phyloP scores from a whole-genome alignment of 225 moss, liverwort and hornwort species.

The Thuidium tamariscinum region DNA sequence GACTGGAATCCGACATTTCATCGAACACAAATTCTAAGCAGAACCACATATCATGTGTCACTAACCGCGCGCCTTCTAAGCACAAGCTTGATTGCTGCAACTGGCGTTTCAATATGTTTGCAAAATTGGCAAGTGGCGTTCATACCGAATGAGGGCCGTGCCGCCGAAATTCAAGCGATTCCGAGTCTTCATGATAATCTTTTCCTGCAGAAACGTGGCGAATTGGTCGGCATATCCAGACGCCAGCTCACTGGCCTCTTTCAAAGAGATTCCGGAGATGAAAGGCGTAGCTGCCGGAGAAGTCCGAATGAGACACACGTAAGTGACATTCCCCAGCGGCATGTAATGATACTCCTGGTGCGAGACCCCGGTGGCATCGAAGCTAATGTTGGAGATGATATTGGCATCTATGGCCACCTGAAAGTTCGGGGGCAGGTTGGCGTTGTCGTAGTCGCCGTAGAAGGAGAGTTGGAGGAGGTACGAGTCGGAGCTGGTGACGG shows the following conservation, averaged over 20 bases:
- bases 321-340: neutral
- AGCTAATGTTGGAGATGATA: neutral
- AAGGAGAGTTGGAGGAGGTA: neutral
- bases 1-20: neutral
- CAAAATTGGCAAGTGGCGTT: neutral
- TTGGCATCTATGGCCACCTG: slow-evolving; percentile 4
- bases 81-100: neutral
- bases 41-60: too few relatives aligned
- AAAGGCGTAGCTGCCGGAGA: neutral
- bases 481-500: neutral
- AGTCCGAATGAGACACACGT: neutral
- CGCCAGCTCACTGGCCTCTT: neutral
- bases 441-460: slow-evolving; percentile 7
- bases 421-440: neutral
- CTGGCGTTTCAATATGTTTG: neutral
- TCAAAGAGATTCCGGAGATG: slow-evolving; percentile 13
- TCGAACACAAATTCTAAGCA: neutral
- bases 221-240: neutral
- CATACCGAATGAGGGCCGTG: neutral
- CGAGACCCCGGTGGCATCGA: neutral
- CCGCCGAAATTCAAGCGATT: neutral
- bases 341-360: neutral
- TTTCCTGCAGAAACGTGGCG: neutral
- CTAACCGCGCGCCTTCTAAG: neutral
- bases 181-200: neutral